These are phyloP conservation scores for Chamaenerion angustifolium DNA, from an alignment of 345 rosid genomes.

Conservation along the genomic window DNA sequence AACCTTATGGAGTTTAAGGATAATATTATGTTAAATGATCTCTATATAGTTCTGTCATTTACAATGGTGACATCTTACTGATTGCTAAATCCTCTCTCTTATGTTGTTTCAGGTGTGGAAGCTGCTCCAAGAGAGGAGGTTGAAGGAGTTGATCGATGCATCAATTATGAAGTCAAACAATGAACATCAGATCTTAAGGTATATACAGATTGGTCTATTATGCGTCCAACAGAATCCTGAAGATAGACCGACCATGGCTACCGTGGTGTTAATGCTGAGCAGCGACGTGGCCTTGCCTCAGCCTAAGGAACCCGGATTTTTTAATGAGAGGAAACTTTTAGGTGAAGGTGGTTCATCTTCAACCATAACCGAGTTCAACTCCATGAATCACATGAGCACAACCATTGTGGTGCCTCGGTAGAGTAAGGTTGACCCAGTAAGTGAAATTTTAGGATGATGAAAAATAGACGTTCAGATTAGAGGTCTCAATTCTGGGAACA, in stretches of 20 bases:
- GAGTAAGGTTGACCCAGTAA: no score
- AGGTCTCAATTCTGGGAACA: no score
- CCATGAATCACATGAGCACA: neutral
- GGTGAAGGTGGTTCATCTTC: neutral
- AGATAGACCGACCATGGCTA: constrained; percentile 4
- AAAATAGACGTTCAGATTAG: no score
- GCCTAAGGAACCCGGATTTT: constrained; percentile 7
- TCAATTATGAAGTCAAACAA: neutral
- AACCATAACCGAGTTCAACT: neutral
- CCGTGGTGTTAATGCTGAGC: constrained; percentile 3
- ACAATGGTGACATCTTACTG: no score
- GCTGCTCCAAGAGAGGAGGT: constrained; percentile 1
- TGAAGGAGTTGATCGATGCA: neutral
- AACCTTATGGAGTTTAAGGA: no score
- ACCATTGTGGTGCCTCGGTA: no score
- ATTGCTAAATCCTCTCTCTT: no score
- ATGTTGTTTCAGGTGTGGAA: constrained; percentile 6
- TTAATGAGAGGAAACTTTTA: neutral
- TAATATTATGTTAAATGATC: no score
- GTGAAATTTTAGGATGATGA: no score
- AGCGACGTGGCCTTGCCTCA: neutral
- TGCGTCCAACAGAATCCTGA: constrained; percentile 5
- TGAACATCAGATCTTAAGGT: neutral
- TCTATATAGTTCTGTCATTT: no score
- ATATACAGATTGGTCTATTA: neutral